Percentiles rank a stretch among this genome's conserved stretches.
These are phyloP conservation scores for Exophiala xenobiotica DNA, from an alignment of 2,329 filamentous ascomycete genomes.

Conservation along the genomic window DNA sequence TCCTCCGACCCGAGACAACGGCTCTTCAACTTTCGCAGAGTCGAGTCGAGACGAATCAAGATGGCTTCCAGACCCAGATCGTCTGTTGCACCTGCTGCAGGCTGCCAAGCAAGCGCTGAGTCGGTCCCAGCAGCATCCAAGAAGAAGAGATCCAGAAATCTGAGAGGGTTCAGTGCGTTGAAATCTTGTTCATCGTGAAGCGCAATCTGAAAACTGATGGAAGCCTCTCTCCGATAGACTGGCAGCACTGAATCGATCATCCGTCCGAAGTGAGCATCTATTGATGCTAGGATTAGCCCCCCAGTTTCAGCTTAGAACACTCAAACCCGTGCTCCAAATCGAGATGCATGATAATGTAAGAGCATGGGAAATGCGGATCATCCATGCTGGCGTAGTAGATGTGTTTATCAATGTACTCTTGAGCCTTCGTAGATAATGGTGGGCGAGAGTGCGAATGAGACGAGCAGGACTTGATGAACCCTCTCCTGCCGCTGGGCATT, in stretches of 20 bases:
- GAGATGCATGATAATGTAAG: background rate
- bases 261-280: background rate
- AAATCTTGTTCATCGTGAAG: background rate
- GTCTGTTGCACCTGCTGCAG: background rate
- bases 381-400: background rate
- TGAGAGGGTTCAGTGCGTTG: background rate
- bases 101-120: background rate
- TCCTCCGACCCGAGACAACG: background rate
- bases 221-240: background rate
- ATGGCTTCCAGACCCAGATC: background rate
- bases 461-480: background rate
- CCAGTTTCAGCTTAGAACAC: background rate
- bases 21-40: background rate
- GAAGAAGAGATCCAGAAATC: background rate
- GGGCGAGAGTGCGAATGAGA: background rate
- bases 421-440: background rate
- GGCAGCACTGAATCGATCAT: background rate
- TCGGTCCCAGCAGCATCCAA: background rate
- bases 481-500: background rate
- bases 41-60: background rate
- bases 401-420: background rate
- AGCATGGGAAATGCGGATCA: background rate
- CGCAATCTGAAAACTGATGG: background rate
- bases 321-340: background rate
- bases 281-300: too few species aligned